Conservation (phyloP, 192 early-diverging fungal genomes). For the Dissophora ornata region DNA sequence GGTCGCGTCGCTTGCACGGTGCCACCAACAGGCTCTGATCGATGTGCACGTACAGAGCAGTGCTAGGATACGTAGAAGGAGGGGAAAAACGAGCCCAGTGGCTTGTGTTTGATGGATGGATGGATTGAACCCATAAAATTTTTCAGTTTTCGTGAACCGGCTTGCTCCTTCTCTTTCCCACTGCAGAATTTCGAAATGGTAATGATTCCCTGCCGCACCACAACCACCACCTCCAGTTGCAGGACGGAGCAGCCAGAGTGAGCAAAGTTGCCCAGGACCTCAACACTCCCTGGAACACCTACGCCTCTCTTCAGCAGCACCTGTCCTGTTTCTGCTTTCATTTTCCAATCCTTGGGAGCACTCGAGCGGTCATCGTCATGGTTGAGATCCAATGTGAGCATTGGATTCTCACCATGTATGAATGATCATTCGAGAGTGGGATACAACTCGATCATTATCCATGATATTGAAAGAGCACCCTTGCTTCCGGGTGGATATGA, state of each 20-base stretch:
- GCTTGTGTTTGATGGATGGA: slow-evolving; percentile 16
- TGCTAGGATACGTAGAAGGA: not conserved
- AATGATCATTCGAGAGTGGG: too few relatives aligned
- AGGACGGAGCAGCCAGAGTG: not conserved
- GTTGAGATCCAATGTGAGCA: not conserved
- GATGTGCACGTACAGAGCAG: too few relatives aligned
- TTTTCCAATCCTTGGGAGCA: not conserved
- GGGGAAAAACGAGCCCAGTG: not conserved
- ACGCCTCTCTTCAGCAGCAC: not conserved
- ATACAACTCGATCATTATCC: too few relatives aligned
- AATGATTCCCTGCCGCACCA: too few relatives aligned
- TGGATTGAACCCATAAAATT: slow-evolving; percentile 26
- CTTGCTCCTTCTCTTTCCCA: slow-evolving; percentile 39
- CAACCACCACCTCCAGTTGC: not conserved
- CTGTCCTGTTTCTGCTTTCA: not conserved
- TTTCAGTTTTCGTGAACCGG: slow-evolving; percentile 3
- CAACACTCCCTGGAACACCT: not conserved
- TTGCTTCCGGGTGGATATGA: not conserved
- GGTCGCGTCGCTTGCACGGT: too few relatives aligned
- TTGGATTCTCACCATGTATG: not conserved
- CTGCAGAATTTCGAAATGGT: slow-evolving; percentile 55
- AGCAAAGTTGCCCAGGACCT: slow-evolving; percentile 4
- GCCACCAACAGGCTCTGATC: too few relatives aligned
- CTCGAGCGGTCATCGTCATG: not conserved
- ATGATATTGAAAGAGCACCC: not conserved